Percentiles rank a stretch among this genome's conserved stretches.
Evolutionary conservation across 495 filamentous ascomycete species (phyloP).

Genomic region (Cercophora scortea): DNA sequence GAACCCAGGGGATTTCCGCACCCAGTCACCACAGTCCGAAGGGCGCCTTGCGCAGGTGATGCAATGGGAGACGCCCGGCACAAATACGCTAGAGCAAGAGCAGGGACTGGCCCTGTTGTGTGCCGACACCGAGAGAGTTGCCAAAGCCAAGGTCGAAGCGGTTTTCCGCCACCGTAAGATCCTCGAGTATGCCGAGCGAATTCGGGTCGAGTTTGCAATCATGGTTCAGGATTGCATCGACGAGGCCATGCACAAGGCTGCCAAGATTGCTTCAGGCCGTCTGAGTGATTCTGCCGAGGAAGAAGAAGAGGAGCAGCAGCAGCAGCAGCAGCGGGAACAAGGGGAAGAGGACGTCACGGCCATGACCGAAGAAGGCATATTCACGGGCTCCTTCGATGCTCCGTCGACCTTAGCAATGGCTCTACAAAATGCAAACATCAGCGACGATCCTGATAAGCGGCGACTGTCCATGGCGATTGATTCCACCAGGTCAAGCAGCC

Average conservation of each 20-base stretch:
- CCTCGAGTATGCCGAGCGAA: slow-evolving; percentile 91
- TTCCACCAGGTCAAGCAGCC: slow-evolving; percentile 77
- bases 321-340: not conserved
- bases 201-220: slow-evolving; percentile 84
- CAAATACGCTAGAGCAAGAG: slow-evolving; percentile 88
- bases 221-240: slow-evolving; percentile 92
- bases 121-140: slow-evolving; percentile 74
- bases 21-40: slow-evolving; percentile 91
- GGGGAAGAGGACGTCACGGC: slow-evolving; percentile 22
- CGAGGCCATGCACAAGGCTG: slow-evolving; percentile 83
- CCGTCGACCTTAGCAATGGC: slow-evolving; percentile 51
- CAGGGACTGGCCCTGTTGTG: slow-evolving; percentile 83
- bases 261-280: slow-evolving; percentile 74
- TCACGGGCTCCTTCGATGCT: slow-evolving; percentile 47
- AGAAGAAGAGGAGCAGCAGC: slow-evolving; percentile 37
- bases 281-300: slow-evolving; percentile 67
- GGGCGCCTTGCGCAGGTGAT: slow-evolving; percentile 85
- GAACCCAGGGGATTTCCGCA: slow-evolving; percentile 64
- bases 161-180: slow-evolving; percentile 85
- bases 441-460: slow-evolving; percentile 25
- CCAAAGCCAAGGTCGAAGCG: slow-evolving; percentile 84
- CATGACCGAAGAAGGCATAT: slow-evolving; percentile 37
- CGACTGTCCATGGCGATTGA: slow-evolving; percentile 36
- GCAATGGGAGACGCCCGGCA: slow-evolving; percentile 90
- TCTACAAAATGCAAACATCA: slow-evolving; percentile 40